Evolutionary conservation across 2,329 filamentous ascomycete genomes (phyloP), one percentile per base, ranked within the genome.

Genomic region (Aspergillus luchuensis): DNA sequence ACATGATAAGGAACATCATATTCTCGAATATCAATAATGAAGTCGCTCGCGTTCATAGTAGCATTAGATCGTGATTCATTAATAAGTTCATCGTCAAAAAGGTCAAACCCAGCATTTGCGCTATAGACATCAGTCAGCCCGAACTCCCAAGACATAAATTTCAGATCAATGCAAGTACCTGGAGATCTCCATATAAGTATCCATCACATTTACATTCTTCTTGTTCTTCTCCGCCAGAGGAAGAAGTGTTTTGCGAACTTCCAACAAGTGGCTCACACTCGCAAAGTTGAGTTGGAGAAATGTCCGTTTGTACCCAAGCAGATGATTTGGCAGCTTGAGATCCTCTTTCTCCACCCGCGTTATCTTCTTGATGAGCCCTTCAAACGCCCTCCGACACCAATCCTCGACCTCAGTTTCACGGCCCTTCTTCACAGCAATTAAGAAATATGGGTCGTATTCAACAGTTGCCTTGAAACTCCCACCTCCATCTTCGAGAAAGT

Each of bases 1-100:
- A 99, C 95, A 82, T 99, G 95, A 82, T 99, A 99, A 66, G 95
- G 96, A 71, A 99, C 96, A 79, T 99, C 95, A 78, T 96, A 99
- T 82, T 99, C 95, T 84, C 95, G 89, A 76, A 99, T 96, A 85
- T 99, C 96, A 80, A 97, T 86, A 84, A 99, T 92, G 78, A 89
- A 97, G 84, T 98, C 94, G 84, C 92, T 97, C 61, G 94, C 92
- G 78, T 98, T 93, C 69, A 89, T 83, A 80, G 92, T 89, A 76
- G 85, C 85, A 81, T 89, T 92, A 80, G 84, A 82, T 85, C 89
- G 88, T 88, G 85, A 86, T 77, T 95, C 90, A 76, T 92, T 86
- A 79, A 89, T 86, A 85, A 91, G 85, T 85, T 94, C 91, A 75
- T 91, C 87, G 76, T 98, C 94, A 87, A 97, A 98, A 73, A 98